Conservation (phyloP, 805 yeast species). For the Pichia californica region DNA sequence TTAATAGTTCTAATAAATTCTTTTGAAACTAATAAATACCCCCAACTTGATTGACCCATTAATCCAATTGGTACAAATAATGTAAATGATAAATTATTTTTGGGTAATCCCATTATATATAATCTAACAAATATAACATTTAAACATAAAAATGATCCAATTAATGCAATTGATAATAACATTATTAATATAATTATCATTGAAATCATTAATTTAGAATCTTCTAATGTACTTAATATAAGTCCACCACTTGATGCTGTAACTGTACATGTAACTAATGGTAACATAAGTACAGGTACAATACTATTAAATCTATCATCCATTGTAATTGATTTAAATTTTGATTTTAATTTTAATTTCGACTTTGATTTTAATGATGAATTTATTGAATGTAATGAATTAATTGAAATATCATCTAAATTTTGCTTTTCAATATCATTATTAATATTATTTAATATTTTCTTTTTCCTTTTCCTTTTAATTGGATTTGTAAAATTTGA, state of each 20-base stretch:
- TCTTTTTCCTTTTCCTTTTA: neutral
- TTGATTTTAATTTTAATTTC: neutral
- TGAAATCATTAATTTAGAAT: slow-evolving; percentile 28
- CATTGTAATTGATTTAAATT: too few species aligned
- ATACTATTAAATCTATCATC: slow-evolving; percentile 34
- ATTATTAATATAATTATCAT: slow-evolving; percentile 50
- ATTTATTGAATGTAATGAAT: too few species aligned
- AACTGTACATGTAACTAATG: slow-evolving; percentile 77
- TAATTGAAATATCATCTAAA: too few species aligned
- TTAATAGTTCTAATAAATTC: slow-evolving; percentile 16
- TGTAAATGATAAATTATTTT: slow-evolving; percentile 49
- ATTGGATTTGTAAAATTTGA: slow-evolving; percentile 6
- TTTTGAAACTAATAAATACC: slow-evolving; percentile 35
- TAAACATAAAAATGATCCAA: slow-evolving; percentile 27
- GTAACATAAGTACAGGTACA: slow-evolving; percentile 57
- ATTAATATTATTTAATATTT: too few species aligned
- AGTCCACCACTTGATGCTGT: slow-evolving; percentile 64
- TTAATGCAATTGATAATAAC: slow-evolving; percentile 64
- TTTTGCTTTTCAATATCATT: too few species aligned
- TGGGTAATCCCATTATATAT: slow-evolving; percentile 52
- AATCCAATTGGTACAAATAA: slow-evolving; percentile 77
- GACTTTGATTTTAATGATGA: neutral
- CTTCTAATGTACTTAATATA: slow-evolving; percentile 34
- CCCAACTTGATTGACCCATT: slow-evolving; percentile 78
- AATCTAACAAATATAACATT: slow-evolving; percentile 61